Base-by-base conservation (phyloP, 306 rosid species). In the Dalbergia oliveri region DNA sequence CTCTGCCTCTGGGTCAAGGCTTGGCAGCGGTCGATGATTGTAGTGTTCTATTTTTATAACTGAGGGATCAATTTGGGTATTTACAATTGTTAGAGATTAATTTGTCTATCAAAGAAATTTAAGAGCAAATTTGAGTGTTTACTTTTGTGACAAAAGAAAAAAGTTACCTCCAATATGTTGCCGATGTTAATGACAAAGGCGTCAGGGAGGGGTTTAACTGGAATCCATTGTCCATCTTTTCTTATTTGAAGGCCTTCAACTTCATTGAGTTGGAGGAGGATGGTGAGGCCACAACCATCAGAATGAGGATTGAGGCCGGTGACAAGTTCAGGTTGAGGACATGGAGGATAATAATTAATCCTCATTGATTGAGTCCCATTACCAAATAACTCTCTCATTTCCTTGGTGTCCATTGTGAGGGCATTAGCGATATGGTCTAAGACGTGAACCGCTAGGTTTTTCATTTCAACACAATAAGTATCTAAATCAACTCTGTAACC, bases 211-310 rank as follows among this genome's bases (percentile, higher is more conserved):
- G 88, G 86, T 60, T 49, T 81, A 37, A 85, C 65, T 1, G 83
- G 70, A 81, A 85, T 34, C 83, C 86, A 85, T 5, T 7, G 21
- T 15, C 86, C 88, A 49, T 81, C 83, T 66, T 85, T 81, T 37
- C 49, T 47, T 6, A 85, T 72, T 62, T 85, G 86, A 5, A 85
- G 83, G 6, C 86, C 86, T 66, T 85, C 81, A 0, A 78, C 72
- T 33, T 81, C 79, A 68, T 76, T 69, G 41, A 23, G 51, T 47
- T 82, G 78, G 74, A 49, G 76, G 11, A 82, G 67, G 64, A 82
- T 62, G 59, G 85, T 69, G 6, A 76, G 85, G 5, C 73, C 73
- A 34, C 31, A 50, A 35, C 39, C 61, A 76, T 82, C 81, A 41
- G 73, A 82, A 51, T 82, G 85, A 60, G 72, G 67, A 26, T 51